These are phyloP conservation scores for Amanita pseudoporphyria DNA, from an alignment of 768 basidiomycete species.

Conservation along the genomic window DNA sequence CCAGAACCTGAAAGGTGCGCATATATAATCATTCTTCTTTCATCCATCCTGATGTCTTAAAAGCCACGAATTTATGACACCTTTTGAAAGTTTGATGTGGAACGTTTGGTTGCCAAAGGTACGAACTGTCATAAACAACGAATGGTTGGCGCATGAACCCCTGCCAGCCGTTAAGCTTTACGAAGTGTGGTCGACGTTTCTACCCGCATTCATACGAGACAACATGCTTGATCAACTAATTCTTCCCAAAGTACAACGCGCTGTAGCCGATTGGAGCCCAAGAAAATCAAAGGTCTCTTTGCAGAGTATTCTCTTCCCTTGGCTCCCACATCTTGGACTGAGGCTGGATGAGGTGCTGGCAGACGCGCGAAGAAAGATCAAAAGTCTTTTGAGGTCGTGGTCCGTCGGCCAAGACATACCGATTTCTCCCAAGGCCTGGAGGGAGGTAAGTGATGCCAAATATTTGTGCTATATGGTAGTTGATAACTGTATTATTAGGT, in stretches of 20 bases:
- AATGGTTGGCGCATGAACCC: slow-evolving; percentile 74
- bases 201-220: slow-evolving; percentile 88
- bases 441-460: slow-evolving; percentile 42
- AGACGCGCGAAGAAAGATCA: slow-evolving; percentile 81
- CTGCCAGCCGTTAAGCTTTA: slow-evolving; percentile 73
- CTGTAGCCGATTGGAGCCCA: slow-evolving; percentile 77
- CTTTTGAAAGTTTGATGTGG: slow-evolving; percentile 93
- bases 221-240: slow-evolving; percentile 95
- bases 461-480: neutral
- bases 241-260: slow-evolving; percentile 82
- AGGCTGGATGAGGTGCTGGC: slow-evolving; percentile 78
- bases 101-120: slow-evolving; percentile 92
- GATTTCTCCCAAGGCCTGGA: slow-evolving; percentile 71
- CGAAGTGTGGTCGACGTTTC: slow-evolving; percentile 79
- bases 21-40: neutral
- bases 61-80: slow-evolving; percentile 74
- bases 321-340: slow-evolving; percentile 84
- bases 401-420: slow-evolving; percentile 61
- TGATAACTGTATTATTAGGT: slow-evolving; percentile 33
- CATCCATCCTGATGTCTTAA: slow-evolving; percentile 4
- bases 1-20: neutral
- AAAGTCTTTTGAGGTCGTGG: slow-evolving; percentile 73
- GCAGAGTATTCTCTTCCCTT: slow-evolving; percentile 85
- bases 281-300: slow-evolving; percentile 50
- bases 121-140: slow-evolving; percentile 90